Base-by-base conservation (phyloP, 805 yeast genomes). In the Suhomyces pyralidae region DNA sequence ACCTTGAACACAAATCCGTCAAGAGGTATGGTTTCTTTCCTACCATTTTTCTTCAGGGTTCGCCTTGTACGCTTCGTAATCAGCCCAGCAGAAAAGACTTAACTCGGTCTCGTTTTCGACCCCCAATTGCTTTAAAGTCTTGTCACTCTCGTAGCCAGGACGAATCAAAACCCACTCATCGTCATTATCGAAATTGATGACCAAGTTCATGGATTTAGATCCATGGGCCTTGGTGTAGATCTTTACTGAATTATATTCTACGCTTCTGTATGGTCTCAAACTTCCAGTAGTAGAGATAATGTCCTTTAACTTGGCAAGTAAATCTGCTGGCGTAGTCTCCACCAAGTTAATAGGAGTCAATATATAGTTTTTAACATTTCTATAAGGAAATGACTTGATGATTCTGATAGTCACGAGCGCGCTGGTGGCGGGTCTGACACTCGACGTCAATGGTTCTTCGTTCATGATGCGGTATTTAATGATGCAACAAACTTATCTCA, bases 201-300 rank as follows among this genome's bases (percentile, higher is more conserved):
- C 94, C 58, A 94, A 77, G 64, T 94, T 91, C 83, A 91, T 87
- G 2, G 97, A 89, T 71, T 94, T 94, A 28, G 96, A 81, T 10
- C 96, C 94, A 68, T 93, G 98, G 0, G 99, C 98, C 65, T 90
- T 91, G 26, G 97, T 88, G 71, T 94, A 94, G 6, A 94, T 79
- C 68, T 94, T 94, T 52, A 93, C 67, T 0, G 92, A 77, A 64
- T 93, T 88, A 57, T 83, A 88, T 0, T 70, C 75, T 8, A 89
- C 88, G 55, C 79, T 88, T 63, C 97, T 79, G 68, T 84, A 92
- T 1, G 98, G 96, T 62, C 97, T 79, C 54, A 85, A 81, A 0
- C 82, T 83, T 6, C 94, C 90, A 12, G 82, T 78, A 4, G 86
- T 80, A 53, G 71, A 67, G 47, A 82, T 78, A 9, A 69, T 66